phyloP scores from a whole-genome alignment of 1,284 basidiomycete genomes.

The Rhodofomes roseus region DNA sequence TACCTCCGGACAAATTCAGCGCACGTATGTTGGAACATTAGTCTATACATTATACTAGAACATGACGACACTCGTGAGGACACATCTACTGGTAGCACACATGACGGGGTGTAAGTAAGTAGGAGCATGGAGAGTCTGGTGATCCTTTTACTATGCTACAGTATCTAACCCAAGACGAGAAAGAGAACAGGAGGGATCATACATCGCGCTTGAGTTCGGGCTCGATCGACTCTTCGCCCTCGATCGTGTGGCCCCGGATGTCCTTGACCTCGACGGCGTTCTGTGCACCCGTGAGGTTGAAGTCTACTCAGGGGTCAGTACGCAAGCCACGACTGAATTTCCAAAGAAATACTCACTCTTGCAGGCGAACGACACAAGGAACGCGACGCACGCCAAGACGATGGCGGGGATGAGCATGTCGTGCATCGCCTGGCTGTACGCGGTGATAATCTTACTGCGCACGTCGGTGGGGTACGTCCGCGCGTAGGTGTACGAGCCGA shows the following conservation, averaged over 20 bases:
- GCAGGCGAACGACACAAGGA: neutral
- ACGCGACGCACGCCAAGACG: neutral
- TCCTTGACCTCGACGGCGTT: constrained; percentile 3
- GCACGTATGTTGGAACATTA: neutral
- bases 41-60: neutral
- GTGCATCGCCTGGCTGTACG: constrained; percentile 1
- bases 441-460: neutral
- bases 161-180: neutral
- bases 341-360: neutral
- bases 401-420: constrained; percentile 5
- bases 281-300: neutral
- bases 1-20: too few species aligned
- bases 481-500: constrained; percentile 4
- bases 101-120: neutral
- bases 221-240: constrained; percentile 1
- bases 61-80: neutral
- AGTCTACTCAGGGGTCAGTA: neutral
- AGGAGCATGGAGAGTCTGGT: neutral
- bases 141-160: neutral
- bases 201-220: neutral
- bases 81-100: neutral
- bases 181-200: neutral
- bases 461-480: constrained; percentile 3
- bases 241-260: neutral
- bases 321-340: neutral